These are phyloP conservation scores for Chloroidium sp. DNA, from an alignment of 163 green algal genomes.

Conservation along the genomic window DNA sequence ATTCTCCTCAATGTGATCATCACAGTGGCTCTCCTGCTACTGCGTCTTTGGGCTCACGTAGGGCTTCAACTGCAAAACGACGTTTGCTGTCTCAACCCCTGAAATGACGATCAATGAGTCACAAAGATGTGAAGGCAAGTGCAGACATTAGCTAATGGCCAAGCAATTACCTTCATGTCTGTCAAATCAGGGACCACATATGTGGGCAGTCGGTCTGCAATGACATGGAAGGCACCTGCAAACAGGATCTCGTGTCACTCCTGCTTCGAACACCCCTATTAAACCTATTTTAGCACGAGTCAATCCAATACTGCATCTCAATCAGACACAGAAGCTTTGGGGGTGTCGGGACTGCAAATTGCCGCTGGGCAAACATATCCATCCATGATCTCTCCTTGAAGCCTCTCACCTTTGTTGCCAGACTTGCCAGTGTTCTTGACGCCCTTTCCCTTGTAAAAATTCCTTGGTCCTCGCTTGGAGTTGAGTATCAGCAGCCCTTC, in stretches of 20 bases:
- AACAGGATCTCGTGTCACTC: background rate
- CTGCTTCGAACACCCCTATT: no score
- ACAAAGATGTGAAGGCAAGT: no score
- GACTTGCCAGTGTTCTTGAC: conserved; percentile 34
- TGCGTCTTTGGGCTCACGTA: no score
- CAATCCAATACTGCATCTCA: background rate
- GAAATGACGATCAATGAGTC: no score
- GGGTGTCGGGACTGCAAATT: background rate
- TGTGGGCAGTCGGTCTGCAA: conserved; percentile 34
- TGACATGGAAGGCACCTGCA: conserved; percentile 27
- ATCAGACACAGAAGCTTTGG: no score
- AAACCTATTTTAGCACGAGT: background rate
- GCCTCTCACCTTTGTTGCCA: conserved; percentile 40
- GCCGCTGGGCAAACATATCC: background rate
- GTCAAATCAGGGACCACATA: conserved; percentile 54
- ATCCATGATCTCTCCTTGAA: no score
- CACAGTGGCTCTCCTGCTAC: no score
- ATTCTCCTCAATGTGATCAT: no score
- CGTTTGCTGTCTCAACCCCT: no score
- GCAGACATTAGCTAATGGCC: no score
- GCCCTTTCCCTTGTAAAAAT: conserved; percentile 70
- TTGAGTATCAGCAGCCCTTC: conserved; percentile 41
- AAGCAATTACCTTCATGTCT: conserved; percentile 26
- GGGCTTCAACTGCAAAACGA: no score
- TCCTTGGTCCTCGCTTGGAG: conserved; percentile 40